Conservation (phyloP, 75 land plant genomes). For the Isoetes taiwanensis region DNA sequence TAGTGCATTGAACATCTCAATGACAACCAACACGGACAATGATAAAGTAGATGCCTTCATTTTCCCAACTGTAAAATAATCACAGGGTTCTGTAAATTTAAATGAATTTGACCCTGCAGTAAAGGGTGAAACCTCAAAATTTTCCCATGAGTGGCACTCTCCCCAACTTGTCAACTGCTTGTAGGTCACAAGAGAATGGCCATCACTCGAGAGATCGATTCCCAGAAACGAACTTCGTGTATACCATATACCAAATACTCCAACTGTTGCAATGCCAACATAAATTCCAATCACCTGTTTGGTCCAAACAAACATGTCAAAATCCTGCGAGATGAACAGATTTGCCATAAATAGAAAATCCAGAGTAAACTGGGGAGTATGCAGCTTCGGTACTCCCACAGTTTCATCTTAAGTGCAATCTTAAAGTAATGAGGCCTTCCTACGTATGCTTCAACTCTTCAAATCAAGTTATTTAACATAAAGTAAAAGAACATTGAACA, state of each 20-base stretch:
- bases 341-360: no score
- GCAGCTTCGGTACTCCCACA: no score
- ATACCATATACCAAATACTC: slow-evolving; percentile 77
- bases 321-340: no score
- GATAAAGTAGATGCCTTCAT: neutral
- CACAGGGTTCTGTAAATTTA: slow-evolving; percentile 60
- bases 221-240: slow-evolving; percentile 75
- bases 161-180: slow-evolving; percentile 64
- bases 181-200: slow-evolving; percentile 61
- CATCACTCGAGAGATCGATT: slow-evolving; percentile 60
- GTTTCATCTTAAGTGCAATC: no score
- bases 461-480: no score
- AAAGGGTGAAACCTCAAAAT: slow-evolving; percentile 51
- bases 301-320: no score
- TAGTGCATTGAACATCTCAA: slow-evolving; percentile 4
- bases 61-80: slow-evolving; percentile 39
- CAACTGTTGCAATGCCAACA: slow-evolving; percentile 90
- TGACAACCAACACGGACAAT: slow-evolving; percentile 4
- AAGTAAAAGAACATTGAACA: no score
- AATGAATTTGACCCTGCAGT: slow-evolving; percentile 37
- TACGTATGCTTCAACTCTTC: no score
- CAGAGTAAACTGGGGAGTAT: no score
- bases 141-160: slow-evolving; percentile 64
- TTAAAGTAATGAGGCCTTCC: no score
- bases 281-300: slow-evolving; percentile 92